Conservation (phyloP, 768 basidiomycete species). For the Boletus rubroflammeus region DNA sequence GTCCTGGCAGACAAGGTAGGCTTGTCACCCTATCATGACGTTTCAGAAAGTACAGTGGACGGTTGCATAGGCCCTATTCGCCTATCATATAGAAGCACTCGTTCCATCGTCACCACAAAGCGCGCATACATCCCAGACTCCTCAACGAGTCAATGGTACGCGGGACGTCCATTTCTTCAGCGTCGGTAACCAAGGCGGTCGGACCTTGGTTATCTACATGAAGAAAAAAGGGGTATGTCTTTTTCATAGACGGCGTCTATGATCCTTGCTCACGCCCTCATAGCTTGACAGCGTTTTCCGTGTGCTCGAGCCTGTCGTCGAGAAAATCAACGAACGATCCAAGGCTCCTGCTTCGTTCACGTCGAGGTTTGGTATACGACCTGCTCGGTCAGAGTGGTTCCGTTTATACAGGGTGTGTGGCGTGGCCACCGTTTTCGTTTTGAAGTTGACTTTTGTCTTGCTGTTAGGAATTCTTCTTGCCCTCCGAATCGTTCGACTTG, state of each 20-base stretch:
- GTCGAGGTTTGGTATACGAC: slow-evolving; percentile 72
- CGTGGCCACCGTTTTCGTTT: background rate
- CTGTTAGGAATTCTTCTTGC: slow-evolving; percentile 81
- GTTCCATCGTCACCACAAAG: slow-evolving; percentile 81
- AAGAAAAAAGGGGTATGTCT: slow-evolving; percentile 79
- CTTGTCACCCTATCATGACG: background rate
- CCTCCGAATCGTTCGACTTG: slow-evolving; percentile 85
- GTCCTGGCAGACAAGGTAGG: slow-evolving; percentile 87
- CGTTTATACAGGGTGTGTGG: slow-evolving; percentile 68
- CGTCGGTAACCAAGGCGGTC: slow-evolving; percentile 80
- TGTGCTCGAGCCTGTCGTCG: slow-evolving; percentile 94
- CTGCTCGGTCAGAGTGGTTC: slow-evolving; percentile 91
- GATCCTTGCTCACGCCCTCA: background rate
- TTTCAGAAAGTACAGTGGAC: background rate
- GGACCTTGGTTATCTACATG: slow-evolving; percentile 93
- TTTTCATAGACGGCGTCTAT: slow-evolving; percentile 5
- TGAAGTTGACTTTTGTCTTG: background rate
- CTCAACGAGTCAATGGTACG: slow-evolving; percentile 86
- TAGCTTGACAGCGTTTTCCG: slow-evolving; percentile 91
- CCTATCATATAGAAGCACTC: slow-evolving; percentile 93
- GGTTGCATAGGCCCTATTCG: slow-evolving; percentile 66
- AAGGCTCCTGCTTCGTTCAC: slow-evolving; percentile 69
- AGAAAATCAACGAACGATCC: slow-evolving; percentile 76
- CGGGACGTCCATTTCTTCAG: slow-evolving; percentile 96
- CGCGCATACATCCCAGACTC: slow-evolving; percentile 67